Base-by-base conservation (phyloP, 805 yeast genomes). In the Scheffersomyces ergatensis region DNA sequence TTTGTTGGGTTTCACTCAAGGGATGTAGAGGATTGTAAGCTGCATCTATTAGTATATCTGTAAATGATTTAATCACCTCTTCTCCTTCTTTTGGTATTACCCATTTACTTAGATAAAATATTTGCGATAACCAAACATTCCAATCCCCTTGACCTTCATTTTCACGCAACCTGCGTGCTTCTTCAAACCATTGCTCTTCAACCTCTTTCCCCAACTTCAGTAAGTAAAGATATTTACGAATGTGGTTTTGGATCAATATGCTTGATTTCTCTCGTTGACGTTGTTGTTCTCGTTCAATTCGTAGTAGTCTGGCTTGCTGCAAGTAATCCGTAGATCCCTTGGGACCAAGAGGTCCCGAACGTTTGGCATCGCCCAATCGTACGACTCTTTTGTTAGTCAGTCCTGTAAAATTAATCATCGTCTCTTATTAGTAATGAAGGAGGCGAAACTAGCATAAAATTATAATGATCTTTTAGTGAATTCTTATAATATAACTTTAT, bases 341-440 rank as follows among this genome's bases (percentile, higher is more conserved):
- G 58, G 73, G 53, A 45, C 62, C 39, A 38, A 60, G 53, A 53
- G 52, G 60, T 8, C 45, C 39, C 8, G 42, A 36, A 20, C 40
- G 42, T 57, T 83, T 65, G 54, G 92, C 75, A 57, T 83, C 65
- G 54, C 92, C 75, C 50, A 79, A 71, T 67, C 92, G 85, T 46
- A 85, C 77, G 39, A 76, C 76, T 27, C 85, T 67, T 39, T 80
- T 67, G 46, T 79, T 74, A 15, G 80, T 68, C 49, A 78, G 82
- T 4, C 95, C 95, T 9, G 80, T 76, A 64, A 86, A 87, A 64
- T 82, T 80, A 31, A 70, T 40, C 75, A 70, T 70, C 11, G 25
- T 23, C 25, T 11, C 7, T 11, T 23, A 23, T 23, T 26, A 26
- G 29, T 26, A 26, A 26, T n/a, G n/a, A n/a, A n/a, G n/a, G n/a